phyloP scores from a whole-genome alignment of 257 asterid genomes.

The Prunella vulgaris region DNA sequence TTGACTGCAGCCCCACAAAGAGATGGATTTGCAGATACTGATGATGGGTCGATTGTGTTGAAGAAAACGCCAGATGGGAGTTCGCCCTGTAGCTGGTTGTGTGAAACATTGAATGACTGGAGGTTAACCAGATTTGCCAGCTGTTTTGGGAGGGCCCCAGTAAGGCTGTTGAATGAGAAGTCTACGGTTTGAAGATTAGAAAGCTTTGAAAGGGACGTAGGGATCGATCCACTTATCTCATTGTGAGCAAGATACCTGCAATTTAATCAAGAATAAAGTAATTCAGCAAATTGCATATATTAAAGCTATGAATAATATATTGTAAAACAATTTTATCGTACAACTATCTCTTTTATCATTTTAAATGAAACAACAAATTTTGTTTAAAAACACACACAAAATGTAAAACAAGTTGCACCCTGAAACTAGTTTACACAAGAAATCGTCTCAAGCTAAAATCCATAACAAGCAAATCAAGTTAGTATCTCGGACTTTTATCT shows the following conservation, averaged over 20 bases:
- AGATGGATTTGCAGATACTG: conserved; percentile 64
- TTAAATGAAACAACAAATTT: no score
- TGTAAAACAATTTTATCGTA: no score
- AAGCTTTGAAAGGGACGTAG: conserved; percentile 55
- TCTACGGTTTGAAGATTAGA: conserved; percentile 50
- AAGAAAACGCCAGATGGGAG: conserved; percentile 72
- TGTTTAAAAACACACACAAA: no score
- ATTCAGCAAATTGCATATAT: not conserved
- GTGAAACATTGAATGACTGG: conserved; percentile 69
- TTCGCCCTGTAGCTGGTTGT: conserved; percentile 80
- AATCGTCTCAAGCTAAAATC: not conserved
- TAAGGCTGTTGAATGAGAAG: conserved; percentile 70
- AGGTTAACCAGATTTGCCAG: conserved; percentile 63
- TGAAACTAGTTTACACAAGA: no score
- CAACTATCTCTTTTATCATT: no score
- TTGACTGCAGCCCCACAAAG: conserved; percentile 78
- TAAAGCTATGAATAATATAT: not conserved
- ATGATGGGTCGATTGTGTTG: conserved; percentile 69
- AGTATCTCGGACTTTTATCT: not conserved
- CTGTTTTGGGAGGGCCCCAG: conserved; percentile 68
- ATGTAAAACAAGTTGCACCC: no score
- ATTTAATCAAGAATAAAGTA: conserved; percentile 13
- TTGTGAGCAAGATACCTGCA: conserved; percentile 68
- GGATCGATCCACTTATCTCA: conserved; percentile 55
- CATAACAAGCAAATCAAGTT: not conserved